Evolutionary conservation across 1,139 yeast genomes (phyloP).

Genomic region (Arxiozyma bovina): DNA sequence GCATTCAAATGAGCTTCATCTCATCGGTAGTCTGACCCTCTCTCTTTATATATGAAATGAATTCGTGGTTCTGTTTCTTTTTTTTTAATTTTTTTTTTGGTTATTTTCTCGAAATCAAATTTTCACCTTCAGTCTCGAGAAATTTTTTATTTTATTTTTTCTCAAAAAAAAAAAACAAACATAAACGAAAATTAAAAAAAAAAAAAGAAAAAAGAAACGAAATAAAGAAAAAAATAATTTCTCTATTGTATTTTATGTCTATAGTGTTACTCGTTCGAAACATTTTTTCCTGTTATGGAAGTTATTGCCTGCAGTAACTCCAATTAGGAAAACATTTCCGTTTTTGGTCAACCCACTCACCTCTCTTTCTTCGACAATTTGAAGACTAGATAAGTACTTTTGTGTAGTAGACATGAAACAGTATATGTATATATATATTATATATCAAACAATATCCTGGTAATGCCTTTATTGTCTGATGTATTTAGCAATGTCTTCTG

Average conservation of each 20-base stretch:
- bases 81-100: too few species aligned
- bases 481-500: constrained; percentile 62
- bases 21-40: background rate
- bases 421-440: too few species aligned
- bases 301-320: background rate
- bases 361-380: too few species aligned
- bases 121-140: too few species aligned
- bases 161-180: too few species aligned
- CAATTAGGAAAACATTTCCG: background rate
- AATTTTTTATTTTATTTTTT: too few species aligned
- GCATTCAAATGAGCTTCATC: background rate
- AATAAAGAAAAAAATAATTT: too few species aligned
- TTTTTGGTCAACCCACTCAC: background rate
- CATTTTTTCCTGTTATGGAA: background rate
- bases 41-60: background rate
- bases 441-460: background rate
- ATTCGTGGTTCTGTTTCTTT: background rate
- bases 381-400: background rate
- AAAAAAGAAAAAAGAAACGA: too few species aligned
- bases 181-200: background rate
- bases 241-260: background rate
- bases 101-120: background rate
- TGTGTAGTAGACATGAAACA: background rate
- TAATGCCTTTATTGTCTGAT: constrained; percentile 35
- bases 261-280: background rate